Evolutionary conservation across 371 early-diverging fungal genomes (phyloP).

Genomic region (Apophysomyces elegans): DNA sequence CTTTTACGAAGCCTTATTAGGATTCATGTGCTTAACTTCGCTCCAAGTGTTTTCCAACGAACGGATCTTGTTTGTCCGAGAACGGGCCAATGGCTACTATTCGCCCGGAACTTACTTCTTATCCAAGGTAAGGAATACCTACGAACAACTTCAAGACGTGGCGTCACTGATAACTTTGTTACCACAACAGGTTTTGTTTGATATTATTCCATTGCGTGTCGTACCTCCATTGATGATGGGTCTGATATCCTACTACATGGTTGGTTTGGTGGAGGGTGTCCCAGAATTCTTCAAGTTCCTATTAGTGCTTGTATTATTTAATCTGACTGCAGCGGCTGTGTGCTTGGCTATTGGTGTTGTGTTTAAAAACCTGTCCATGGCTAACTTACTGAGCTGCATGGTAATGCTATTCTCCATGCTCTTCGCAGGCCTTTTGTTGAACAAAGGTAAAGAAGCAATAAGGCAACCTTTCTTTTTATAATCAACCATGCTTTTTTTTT

Average conservation of each 20-base stretch:
- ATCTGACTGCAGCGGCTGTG: conserved; percentile 79
- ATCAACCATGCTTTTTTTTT: background rate
- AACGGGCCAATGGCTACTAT: conserved; percentile 89
- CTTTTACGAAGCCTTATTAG: conserved; percentile 82
- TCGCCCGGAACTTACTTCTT: conserved; percentile 76
- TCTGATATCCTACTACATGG: conserved; percentile 87
- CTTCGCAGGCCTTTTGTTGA: conserved; percentile 89
- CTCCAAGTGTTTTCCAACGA: conserved; percentile 76
- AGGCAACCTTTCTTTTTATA: background rate
- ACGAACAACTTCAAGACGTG: conserved; percentile 25
- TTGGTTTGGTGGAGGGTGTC: conserved; percentile 76
- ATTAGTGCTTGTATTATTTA: conserved; percentile 85
- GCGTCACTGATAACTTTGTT: background rate
- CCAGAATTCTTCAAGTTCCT: conserved; percentile 80
- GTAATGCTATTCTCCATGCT: conserved; percentile 89
- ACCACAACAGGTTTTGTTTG: conserved; percentile 64
- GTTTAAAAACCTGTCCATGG: conserved; percentile 76
- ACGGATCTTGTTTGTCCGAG: conserved; percentile 79
- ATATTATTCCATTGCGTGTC: conserved; percentile 84
- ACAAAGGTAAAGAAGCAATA: conserved; percentile 57
- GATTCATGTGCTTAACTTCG: conserved; percentile 78
- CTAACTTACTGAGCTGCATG: conserved; percentile 79
- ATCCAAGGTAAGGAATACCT: conserved; percentile 54
- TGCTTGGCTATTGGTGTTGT: conserved; percentile 83
- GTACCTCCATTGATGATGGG: conserved; percentile 88